Percentiles rank a stretch among this genome's conserved stretches.
Evolutionary conservation across 2,329 filamentous ascomycete genomes (phyloP).

Genomic region (Claviceps maximensis): DNA sequence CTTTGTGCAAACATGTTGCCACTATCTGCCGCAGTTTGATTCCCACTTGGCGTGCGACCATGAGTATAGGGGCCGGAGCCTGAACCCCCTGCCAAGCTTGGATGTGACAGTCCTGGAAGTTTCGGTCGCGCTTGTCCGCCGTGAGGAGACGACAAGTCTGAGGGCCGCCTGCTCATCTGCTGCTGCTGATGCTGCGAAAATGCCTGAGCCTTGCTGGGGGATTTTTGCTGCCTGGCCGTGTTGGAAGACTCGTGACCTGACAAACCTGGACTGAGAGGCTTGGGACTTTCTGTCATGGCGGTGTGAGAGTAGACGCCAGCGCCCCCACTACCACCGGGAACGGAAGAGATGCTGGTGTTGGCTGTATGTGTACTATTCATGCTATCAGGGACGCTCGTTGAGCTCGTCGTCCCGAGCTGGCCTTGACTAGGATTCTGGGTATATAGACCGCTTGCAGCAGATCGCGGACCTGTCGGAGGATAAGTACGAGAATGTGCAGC

Average conservation of each 20-base stretch:
- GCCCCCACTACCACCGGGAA: slow-evolving; percentile 32
- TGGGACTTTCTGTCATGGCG: slow-evolving; percentile 75
- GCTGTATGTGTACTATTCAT: slow-evolving; percentile 30
- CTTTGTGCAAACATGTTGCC: slow-evolving; percentile 53
- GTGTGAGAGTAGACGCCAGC: slow-evolving; percentile 56
- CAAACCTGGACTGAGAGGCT: slow-evolving; percentile 59
- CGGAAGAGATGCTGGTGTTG: slow-evolving; percentile 35
- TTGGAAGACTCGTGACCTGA: slow-evolving; percentile 38
- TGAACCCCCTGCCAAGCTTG: slow-evolving; percentile 19
- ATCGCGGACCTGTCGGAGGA: slow-evolving; percentile 49
- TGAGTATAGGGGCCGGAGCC: slow-evolving; percentile 19
- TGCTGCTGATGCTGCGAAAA: slow-evolving; percentile 39
- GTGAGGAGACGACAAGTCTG: slow-evolving; percentile 42
- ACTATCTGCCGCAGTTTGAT: slow-evolving; percentile 42
- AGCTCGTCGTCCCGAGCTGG: slow-evolving; percentile 35
- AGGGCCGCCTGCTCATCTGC: slow-evolving; percentile 34
- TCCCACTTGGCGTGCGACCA: slow-evolving; percentile 31
- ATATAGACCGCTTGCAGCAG: slow-evolving; percentile 42
- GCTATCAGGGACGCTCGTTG: slow-evolving; percentile 34
- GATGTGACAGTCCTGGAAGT: slow-evolving; percentile 23
- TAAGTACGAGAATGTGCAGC: slow-evolving; percentile 63
- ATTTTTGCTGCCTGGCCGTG: slow-evolving; percentile 46
- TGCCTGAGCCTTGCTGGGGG: slow-evolving; percentile 52
- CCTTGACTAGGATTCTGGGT: slow-evolving; percentile 47
- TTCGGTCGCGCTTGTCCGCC: slow-evolving; percentile 27